phyloP scores from a whole-genome alignment of 164 flowering plant species.

The Annona squamosa region DNA sequence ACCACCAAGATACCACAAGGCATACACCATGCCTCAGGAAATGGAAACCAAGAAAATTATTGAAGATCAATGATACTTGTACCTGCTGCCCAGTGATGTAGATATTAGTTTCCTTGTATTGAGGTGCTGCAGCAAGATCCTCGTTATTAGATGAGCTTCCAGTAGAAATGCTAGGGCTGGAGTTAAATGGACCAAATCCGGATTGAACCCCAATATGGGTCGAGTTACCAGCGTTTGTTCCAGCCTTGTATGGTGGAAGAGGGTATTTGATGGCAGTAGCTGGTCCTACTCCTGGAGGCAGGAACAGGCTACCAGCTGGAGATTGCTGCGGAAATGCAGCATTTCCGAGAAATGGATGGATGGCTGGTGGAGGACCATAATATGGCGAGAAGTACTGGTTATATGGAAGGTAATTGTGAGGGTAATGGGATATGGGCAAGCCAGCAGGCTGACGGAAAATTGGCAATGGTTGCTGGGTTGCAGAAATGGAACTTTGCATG shows the following conservation, averaged over 20 bases:
- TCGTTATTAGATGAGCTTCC: slow-evolving; percentile 62
- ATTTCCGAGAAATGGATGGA: slow-evolving; percentile 69
- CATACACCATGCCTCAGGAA: neutral
- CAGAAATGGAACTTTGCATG: slow-evolving; percentile 62
- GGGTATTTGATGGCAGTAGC: slow-evolving; percentile 55
- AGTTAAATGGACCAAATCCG: slow-evolving; percentile 59
- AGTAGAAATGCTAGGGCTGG: slow-evolving; percentile 44
- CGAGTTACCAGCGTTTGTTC: slow-evolving; percentile 52
- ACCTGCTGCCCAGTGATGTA: slow-evolving; percentile 87
- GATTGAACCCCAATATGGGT: slow-evolving; percentile 50
- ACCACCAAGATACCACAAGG: no score
- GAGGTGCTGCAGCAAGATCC: slow-evolving; percentile 49
- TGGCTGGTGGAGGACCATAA: slow-evolving; percentile 66
- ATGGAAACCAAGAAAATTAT: neutral
- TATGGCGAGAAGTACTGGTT: slow-evolving; percentile 66
- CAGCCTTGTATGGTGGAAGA: slow-evolving; percentile 62
- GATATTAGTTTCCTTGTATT: slow-evolving; percentile 64
- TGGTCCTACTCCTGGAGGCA: slow-evolving; percentile 37
- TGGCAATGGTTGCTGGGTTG: slow-evolving; percentile 71
- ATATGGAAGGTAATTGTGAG: slow-evolving; percentile 67
- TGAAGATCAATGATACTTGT: neutral
- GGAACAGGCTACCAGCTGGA: slow-evolving; percentile 43
- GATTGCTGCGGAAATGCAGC: slow-evolving; percentile 69
- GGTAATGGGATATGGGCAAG: slow-evolving; percentile 62
- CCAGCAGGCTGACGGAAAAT: slow-evolving; percentile 74